Evolutionary conservation across 176 grass and related monocot genomes (phyloP).

Genomic region (Aegilops sharonensis): DNA sequence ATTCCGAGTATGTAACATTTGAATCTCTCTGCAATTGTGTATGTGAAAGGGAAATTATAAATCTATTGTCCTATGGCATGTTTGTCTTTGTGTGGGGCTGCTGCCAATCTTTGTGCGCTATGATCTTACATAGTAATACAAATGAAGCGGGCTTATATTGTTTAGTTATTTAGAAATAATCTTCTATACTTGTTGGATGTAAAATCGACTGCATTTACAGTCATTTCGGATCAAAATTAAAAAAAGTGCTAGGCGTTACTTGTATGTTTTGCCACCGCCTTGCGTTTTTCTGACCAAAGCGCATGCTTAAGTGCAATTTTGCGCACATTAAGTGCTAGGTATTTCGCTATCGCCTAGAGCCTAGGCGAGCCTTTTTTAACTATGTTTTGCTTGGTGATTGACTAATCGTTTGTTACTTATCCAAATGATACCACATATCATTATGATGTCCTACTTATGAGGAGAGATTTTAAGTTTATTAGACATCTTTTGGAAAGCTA

Average conservation of each 20-base stretch:
- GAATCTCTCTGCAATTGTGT: constrained; percentile 8
- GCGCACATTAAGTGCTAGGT: neutral
- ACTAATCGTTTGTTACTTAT: neutral
- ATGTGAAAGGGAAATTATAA: constrained; percentile 7
- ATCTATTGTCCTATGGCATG: neutral
- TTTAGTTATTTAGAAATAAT: constrained; percentile 22
- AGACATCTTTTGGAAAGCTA: constrained; percentile 13
- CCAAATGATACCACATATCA: neutral
- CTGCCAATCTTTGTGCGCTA: neutral
- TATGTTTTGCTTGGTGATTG: neutral
- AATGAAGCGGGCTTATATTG: neutral
- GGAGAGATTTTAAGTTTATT: neutral
- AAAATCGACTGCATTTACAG: neutral
- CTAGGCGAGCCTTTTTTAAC: neutral
- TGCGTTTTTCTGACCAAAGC: neutral
- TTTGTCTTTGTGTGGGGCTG: neutral
- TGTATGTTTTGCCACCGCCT: neutral
- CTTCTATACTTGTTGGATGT: neutral
- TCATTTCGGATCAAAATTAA: neutral
- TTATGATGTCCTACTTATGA: constrained; percentile 18
- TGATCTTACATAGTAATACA: neutral
- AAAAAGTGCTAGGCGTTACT: neutral
- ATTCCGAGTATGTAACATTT: neutral
- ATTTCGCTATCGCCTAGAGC: neutral
- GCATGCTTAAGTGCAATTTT: neutral